Percentiles rank a stretch among this genome's conserved stretches.
phyloP scores from a whole-genome alignment of 306 rosid genomes.

The Prunus kanzakura region DNA sequence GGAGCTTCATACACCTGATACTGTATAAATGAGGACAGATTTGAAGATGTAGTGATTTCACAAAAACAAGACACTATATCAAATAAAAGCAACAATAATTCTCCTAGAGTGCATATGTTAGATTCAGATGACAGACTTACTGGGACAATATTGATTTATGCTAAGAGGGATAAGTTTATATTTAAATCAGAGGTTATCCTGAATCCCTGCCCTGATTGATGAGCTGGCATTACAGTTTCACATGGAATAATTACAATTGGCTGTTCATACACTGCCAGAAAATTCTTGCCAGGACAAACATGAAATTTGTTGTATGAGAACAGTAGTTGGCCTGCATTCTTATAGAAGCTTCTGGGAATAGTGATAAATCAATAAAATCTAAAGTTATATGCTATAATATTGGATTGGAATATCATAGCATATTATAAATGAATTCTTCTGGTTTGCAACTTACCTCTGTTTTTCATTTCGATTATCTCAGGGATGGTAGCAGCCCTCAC shows the following conservation, averaged over 20 bases:
- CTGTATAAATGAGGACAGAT: not conserved
- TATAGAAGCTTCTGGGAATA: not conserved
- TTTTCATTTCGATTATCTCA: slow-evolving; percentile 23
- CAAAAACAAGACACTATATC: not conserved
- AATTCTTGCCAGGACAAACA: not conserved
- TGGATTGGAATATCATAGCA: not conserved
- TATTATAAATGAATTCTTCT: not conserved
- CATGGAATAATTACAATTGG: not conserved
- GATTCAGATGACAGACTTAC: too few species aligned
- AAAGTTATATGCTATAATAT: not conserved
- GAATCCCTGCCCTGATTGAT: not conserved
- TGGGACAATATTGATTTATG: too few species aligned
- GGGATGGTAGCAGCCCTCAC: slow-evolving; percentile 98
- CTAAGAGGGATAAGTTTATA: not conserved
- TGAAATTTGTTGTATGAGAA: not conserved
- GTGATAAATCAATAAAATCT: not conserved
- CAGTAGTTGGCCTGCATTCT: not conserved
- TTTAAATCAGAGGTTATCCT: not conserved
- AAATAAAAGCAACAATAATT: not conserved
- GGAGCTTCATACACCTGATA: not conserved
- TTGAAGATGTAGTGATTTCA: not conserved
- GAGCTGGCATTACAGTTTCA: not conserved
- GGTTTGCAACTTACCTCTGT: not conserved
- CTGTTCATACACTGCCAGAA: not conserved
- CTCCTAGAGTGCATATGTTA: too few species aligned